Base-by-base conservation (phyloP, 257 asterid species). In the Solanum etuberosum region DNA sequence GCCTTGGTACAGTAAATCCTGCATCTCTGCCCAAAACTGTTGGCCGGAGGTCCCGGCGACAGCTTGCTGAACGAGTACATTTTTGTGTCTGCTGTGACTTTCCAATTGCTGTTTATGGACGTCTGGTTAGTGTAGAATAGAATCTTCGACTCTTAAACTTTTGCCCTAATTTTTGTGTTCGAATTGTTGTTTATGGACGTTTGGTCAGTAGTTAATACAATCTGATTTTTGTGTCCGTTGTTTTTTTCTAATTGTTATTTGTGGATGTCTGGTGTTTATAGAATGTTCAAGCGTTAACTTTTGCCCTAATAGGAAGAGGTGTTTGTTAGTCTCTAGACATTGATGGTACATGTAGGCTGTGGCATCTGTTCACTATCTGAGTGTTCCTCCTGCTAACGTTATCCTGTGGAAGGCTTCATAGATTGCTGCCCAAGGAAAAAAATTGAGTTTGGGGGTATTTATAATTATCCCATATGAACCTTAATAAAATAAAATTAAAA, bases 71-170 rank as follows among this genome's bases (percentile, higher is more conserved):
- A 87, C 95, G 99, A 29, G 97, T 97, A 35, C 99, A 97, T 88
- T 94, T 97, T 87, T 97, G 99, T 89, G 98, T 93, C 27, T 92
- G 92, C 63, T 97, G 99, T 67, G 98, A 97, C 88, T 94, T 92
- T 63, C 99, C 99, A 16, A 94, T 97, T 5, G 99, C 99, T 76
- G 88, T 97, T 65, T 97, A 97, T 86, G 99, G 99, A 37, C 99
- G 99, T 84, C 91, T 97, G 95, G 99, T 96, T 89, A 88, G 92
- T 86, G 2, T 29, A 78, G 8, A 76, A 67, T 61, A 61, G 31
- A 23, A 27, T 42, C 27, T 85, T 12, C 68, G 72, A 31, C 40
- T 10, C 29, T 61, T 23, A 23, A 23, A 61, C 14, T n/a, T 61
- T 12, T 61, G 6, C 70, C 70, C 14, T 61, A n/a, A 61, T 10